Evolutionary conservation across 257 asterid species (phyloP).

Genomic region (Lavandula angustifolia): DNA sequence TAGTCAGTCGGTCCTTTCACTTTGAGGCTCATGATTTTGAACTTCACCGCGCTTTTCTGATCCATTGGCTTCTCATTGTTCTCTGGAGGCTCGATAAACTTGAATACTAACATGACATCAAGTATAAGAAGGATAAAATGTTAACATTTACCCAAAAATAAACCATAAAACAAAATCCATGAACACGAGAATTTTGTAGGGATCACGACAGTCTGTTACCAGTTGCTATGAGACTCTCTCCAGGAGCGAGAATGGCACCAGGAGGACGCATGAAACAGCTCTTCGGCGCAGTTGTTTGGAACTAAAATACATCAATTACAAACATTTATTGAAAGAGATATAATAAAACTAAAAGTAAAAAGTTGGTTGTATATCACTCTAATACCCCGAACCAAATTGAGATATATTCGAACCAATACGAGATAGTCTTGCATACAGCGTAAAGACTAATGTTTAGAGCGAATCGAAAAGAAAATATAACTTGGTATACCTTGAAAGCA

Average conservation of each 20-base stretch:
- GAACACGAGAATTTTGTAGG: not conserved
- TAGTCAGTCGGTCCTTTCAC: slow-evolving; percentile 86
- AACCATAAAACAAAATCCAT: not conserved
- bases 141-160: slow-evolving; percentile 8
- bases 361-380: slow-evolving; percentile 10
- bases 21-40: slow-evolving; percentile 93
- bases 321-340: slow-evolving; percentile 28
- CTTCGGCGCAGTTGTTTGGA: slow-evolving; percentile 97
- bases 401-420: not conserved
- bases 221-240: slow-evolving; percentile 86
- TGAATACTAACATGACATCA: slow-evolving; percentile 61
- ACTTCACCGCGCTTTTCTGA: slow-evolving; percentile 89
- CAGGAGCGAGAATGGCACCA: slow-evolving; percentile 89
- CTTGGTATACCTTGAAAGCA: slow-evolving; percentile 76
- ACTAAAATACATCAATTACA: slow-evolving; percentile 44
- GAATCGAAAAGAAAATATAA: not conserved
- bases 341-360: not conserved
- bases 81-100: slow-evolving; percentile 93
- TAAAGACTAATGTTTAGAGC: not conserved
- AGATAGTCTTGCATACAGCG: not conserved
- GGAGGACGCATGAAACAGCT: slow-evolving; percentile 99
- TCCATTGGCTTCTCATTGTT: slow-evolving; percentile 90
- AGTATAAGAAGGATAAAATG: slow-evolving; percentile 24
- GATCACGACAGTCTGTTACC: slow-evolving; percentile 43
- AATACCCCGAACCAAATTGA: slow-evolving; percentile 16